These are phyloP conservation scores for Amaranthus tricolor DNA, from an alignment of 179 eudicot species.

Conservation along the genomic window DNA sequence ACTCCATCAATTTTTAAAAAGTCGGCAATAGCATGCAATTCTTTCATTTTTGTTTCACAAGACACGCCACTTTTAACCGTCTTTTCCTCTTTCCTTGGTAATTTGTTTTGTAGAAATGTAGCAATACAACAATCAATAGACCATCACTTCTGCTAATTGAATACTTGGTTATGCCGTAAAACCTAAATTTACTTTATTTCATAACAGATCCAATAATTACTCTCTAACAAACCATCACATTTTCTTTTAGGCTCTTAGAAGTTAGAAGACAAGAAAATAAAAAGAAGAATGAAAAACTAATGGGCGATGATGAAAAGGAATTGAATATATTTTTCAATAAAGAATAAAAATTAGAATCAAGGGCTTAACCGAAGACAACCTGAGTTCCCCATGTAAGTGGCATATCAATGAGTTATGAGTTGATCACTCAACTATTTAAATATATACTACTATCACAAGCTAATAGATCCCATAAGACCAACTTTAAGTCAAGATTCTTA, in stretches of 20 bases:
- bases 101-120: background rate
- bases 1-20: background rate
- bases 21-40: background rate
- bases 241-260: background rate
- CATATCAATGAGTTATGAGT: background rate
- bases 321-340: no score
- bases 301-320: background rate
- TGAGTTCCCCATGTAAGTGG: background rate
- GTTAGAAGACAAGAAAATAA: background rate
- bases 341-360: no score
- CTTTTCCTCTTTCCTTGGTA: background rate
- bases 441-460: background rate
- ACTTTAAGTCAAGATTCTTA: background rate
- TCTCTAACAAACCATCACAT: background rate
- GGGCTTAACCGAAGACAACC: no score
- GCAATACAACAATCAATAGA: background rate
- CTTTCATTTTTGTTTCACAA: background rate
- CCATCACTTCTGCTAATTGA: background rate
- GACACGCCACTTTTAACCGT: background rate
- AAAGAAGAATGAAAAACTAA: background rate
- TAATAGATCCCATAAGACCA: background rate
- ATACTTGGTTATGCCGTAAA: background rate
- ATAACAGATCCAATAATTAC: background rate
- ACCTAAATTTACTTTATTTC: background rate
- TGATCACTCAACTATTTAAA: background rate